Percentiles rank a stretch among this genome's conserved stretches.
Conservation (phyloP, 495 filamentous ascomycete genomes). For the Hypoxylon intermedium region DNA sequence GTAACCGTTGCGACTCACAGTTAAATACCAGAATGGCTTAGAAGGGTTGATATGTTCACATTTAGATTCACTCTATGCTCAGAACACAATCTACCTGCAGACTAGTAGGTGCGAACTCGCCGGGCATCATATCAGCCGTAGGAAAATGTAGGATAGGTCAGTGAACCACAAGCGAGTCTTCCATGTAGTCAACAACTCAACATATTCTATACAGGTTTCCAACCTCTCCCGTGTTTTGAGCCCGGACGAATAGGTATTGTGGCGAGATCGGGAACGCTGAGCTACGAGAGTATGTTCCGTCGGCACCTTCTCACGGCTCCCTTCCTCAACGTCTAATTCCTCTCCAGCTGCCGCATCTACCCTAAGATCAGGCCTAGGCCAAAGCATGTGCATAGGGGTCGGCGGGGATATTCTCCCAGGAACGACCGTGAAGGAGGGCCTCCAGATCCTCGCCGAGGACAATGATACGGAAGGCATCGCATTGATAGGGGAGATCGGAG, state of each 20-base stretch:
- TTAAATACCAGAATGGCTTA: conserved; percentile 1
- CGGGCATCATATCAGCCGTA: conserved; percentile 85
- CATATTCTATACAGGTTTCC: conserved; percentile 61
- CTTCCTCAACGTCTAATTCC: neutral
- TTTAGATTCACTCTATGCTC: conserved; percentile 73
- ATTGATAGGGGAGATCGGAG: conserved; percentile 87
- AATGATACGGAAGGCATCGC: conserved; percentile 81
- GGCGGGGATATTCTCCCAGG: conserved; percentile 86
- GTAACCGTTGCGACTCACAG: conserved; percentile 18
- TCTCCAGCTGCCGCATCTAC: conserved; percentile 74
- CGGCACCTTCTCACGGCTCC: neutral
- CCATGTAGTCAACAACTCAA: neutral
- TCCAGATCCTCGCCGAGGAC: conserved; percentile 77
- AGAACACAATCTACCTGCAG: conserved; percentile 80
- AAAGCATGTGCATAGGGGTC: conserved; percentile 86
- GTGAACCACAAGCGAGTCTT: neutral
- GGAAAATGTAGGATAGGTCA: conserved; percentile 78
- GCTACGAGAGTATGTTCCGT: conserved; percentile 66
- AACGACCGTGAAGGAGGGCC: conserved; percentile 79
- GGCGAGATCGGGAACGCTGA: conserved; percentile 87
- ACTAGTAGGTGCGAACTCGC: conserved; percentile 84
- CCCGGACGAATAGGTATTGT: conserved; percentile 82
- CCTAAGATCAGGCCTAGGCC: conserved; percentile 80
- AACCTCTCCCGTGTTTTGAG: conserved; percentile 77
- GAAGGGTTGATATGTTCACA: conserved; percentile 21